Percentiles rank a stretch among this genome's conserved stretches.
Evolutionary conservation across 441 rosid genomes (phyloP).

Genomic region (Metrosideros polymorpha): DNA sequence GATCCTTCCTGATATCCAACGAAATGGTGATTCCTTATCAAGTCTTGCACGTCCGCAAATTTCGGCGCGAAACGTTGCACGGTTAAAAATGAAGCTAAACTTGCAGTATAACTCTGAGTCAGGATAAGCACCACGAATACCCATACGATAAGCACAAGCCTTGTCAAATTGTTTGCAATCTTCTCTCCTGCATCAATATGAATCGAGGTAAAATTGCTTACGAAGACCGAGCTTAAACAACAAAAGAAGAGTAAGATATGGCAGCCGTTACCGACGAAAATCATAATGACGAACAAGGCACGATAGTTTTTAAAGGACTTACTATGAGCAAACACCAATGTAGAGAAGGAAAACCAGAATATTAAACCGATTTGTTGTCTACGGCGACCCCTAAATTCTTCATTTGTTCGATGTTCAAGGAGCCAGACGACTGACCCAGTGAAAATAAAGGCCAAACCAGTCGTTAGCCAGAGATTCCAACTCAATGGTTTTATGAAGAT

Average conservation of each 20-base stretch:
- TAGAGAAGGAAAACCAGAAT: conserved; percentile 37
- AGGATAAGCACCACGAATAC: background rate
- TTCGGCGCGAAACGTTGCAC: background rate
- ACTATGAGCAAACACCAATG: conserved; percentile 31
- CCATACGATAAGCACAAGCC: background rate
- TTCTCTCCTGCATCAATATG: background rate
- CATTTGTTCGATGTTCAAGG: conserved; percentile 29
- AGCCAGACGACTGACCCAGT: conserved; percentile 30
- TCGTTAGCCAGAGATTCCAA: conserved; percentile 39
- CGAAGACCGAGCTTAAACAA: background rate
- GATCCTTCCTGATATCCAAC: background rate
- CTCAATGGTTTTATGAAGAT: conserved; percentile 38
- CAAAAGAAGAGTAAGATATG: background rate
- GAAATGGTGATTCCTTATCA: background rate
- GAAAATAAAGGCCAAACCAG: conserved; percentile 12
- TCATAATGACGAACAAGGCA: background rate
- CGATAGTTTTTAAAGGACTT: background rate
- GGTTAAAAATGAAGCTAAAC: background rate
- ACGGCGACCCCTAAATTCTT: conserved; percentile 29
- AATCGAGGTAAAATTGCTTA: background rate
- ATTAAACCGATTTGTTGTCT: conserved; percentile 21
- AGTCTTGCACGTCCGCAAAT: background rate
- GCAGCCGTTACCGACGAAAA: background rate
- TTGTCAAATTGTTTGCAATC: background rate
- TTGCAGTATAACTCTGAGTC: background rate